phyloP scores from a whole-genome alignment of 202 grass and related monocot genomes.

The Schoenoplectus tabernaemontani region DNA sequence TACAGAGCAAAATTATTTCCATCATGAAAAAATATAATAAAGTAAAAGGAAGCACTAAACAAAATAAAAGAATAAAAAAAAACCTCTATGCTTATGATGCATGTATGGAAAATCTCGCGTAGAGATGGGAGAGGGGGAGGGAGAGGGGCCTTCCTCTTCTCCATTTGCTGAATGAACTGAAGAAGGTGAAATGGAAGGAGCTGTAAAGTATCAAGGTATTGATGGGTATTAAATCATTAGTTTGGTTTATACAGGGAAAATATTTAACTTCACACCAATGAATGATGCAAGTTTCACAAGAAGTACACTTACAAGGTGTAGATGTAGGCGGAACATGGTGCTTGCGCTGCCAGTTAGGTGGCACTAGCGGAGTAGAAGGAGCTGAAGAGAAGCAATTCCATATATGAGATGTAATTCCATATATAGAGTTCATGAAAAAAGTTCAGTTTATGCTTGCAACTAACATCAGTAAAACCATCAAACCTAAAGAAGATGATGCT shows the following conservation, averaged over 20 bases:
- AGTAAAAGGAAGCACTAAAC: conserved; percentile 3
- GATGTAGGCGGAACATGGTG: conserved; percentile 17
- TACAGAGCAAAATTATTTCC: conserved; percentile 24
- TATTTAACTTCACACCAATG: neutral
- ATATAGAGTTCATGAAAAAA: conserved; percentile 19
- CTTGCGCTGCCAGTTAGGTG: conserved; percentile 20
- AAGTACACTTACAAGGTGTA: conserved; percentile 11
- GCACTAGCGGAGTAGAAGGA: conserved; percentile 30
- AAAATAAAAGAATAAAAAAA: conserved; percentile 6
- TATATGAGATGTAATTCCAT: conserved; percentile 15
- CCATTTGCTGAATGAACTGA: conserved; percentile 27
- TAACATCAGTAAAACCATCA: conserved; percentile 13
- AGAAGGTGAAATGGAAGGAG: conserved; percentile 25
- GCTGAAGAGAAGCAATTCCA: conserved; percentile 21
- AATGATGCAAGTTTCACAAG: conserved; percentile 15
- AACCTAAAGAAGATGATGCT: conserved; percentile 51
- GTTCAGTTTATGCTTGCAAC: neutral
- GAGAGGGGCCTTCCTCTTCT: conserved; percentile 4
- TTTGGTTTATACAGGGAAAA: conserved; percentile 3
- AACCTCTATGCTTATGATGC: conserved; percentile 26
- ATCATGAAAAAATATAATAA: neutral
- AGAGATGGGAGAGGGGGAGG: conserved; percentile 7
- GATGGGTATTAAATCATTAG: neutral
- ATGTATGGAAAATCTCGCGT: conserved; percentile 13
- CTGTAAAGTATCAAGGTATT: conserved; percentile 17